A percentile compares a stretch with the other conserved stretches of the same genome.
Conservation (phyloP, 75 land plant genomes). For the Pinus tabuliformis region DNA sequence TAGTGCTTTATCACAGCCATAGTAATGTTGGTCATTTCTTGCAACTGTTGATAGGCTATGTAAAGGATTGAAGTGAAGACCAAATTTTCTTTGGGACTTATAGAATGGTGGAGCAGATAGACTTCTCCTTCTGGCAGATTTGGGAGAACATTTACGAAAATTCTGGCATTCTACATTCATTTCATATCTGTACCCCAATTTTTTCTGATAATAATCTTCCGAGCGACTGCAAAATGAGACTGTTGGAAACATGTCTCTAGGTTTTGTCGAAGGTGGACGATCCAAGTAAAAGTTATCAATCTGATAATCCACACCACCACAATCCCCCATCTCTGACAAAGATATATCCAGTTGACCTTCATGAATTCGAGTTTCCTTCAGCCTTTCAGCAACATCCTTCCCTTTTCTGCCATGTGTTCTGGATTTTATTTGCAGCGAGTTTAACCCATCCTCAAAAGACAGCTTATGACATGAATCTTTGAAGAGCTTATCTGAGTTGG, state of each 20-base stretch:
- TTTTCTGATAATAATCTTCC: not conserved
- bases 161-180: not conserved
- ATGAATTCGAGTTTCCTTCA: not conserved
- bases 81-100: slow-evolving; percentile 22
- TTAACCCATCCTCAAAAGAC: not conserved
- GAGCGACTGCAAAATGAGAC: not conserved
- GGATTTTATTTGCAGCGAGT: not conserved
- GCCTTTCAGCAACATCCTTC: not conserved
- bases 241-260: not conserved
- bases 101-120: slow-evolving; percentile 81
- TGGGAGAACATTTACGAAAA: slow-evolving; percentile 4
- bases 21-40: not conserved
- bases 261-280: not conserved
- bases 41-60: slow-evolving; percentile 11
- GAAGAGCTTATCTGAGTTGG: not conserved
- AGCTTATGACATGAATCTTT: not conserved
- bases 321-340: not conserved
- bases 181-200: not conserved
- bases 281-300: not conserved
- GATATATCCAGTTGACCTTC: not conserved
- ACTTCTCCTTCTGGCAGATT: slow-evolving; percentile 46
- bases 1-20: not conserved
- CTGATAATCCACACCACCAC: not conserved
- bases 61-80: slow-evolving; percentile 12
- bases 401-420: not conserved